phyloP scores from a whole-genome alignment of 2,329 filamentous ascomycete species.

The Calonectria multiphialidica region DNA sequence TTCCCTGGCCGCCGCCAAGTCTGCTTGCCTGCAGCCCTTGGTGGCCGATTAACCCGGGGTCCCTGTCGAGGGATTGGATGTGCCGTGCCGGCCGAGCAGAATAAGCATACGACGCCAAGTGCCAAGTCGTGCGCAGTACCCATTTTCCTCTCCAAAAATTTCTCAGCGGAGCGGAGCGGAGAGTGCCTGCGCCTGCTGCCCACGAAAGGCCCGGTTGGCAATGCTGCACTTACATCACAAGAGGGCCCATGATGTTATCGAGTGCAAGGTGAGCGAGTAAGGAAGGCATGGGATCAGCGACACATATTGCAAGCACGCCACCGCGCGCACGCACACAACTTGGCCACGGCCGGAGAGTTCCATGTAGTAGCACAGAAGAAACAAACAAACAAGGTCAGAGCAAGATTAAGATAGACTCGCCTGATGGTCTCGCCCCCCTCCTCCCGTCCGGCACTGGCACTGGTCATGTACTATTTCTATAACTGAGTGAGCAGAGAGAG shows the following conservation, averaged over 20 bases:
- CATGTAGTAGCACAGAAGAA: background rate
- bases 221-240: background rate
- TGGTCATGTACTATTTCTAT: background rate
- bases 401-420: conserved; percentile 6
- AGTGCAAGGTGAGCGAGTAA: background rate
- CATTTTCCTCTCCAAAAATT: background rate
- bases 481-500: background rate
- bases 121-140: background rate
- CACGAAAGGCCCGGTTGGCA: background rate
- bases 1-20: background rate
- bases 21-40: conserved; percentile 5
- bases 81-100: background rate
- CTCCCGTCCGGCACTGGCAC: background rate
- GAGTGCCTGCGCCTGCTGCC: background rate
- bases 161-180: conserved; percentile 5
- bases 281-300: background rate
- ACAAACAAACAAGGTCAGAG: background rate
- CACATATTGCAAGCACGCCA: background rate
- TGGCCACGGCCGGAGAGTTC: background rate
- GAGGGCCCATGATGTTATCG: background rate
- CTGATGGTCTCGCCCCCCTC: background rate
- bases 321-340: background rate
- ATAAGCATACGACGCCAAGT: background rate
- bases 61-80: conserved; percentile 3
- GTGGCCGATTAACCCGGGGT: conserved; percentile 7